Evolutionary conservation across 78 protist species (phyloP), one percentile per base, ranked within the genome.

Genomic region (Dictyostelium purpureum): DNA sequence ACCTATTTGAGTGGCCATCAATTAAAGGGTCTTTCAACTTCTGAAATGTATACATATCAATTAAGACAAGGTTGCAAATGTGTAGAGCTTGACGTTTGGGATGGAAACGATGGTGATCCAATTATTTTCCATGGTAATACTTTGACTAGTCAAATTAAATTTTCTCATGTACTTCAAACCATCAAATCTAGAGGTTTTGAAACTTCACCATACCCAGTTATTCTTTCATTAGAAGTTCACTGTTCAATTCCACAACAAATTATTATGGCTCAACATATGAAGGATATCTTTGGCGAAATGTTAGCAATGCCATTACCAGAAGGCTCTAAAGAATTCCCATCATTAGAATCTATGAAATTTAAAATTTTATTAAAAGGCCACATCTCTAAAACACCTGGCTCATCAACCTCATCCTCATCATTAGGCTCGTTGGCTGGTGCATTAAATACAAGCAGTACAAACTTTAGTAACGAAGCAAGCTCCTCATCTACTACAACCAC

Each of bases 61-160:
- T 76, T 96, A 0, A 90, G 51, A 56, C n/a, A 45, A 0, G 96
- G 97, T 49, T 95, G 97, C 42, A 90, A 96, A 40, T 97, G 98
- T 79, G 94, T 97, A 10, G 98, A 97, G 78, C 49, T 90, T 43
- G 98, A 97, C 31, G 88, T 90, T 35, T 98, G 98, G 98, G 99
- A 97, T 74, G 98, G 98, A 1, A 42, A 49, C 21, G 94, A 97
- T 33, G 96, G 94, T 9, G 94, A 95, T 52, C 99, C 99, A 21
- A 65, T 96, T 49, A 87, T 98, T 63, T 88, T 79, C 87, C 99
- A 97, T 91, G 98, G 98, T 37, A 85, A 87, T 80, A 97, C 99
- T 16, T 89, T 95, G n/a, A 96, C 98, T 2, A 10, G 94, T 28
- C 79, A 83, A 59, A 79, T 97, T 40, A 61, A 43, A 37, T 95